phyloP scores from a whole-genome alignment of 2,329 filamentous ascomycete species.

The Cladophialophora carrionii region DNA sequence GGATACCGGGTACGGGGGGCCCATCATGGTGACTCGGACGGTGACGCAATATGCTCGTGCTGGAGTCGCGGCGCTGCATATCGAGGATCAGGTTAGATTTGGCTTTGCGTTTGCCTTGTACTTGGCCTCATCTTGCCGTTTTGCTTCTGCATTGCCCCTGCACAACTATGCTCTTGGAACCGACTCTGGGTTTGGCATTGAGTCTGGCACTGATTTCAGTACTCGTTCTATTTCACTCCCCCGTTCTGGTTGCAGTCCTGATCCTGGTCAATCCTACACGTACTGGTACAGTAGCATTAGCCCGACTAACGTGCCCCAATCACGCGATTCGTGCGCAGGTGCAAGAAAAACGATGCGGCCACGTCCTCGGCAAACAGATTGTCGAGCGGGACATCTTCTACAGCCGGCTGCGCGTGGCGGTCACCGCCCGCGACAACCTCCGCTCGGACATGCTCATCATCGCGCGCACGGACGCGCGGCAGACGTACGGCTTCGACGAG shows the following conservation, averaged over 20 bases:
- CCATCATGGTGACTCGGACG: conserved; percentile 55
- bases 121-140: too few relatives aligned
- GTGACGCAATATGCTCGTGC: conserved; percentile 56
- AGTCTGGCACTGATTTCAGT: too few relatives aligned
- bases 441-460: conserved; percentile 51
- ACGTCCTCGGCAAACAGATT: conserved; percentile 48
- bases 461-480: conserved; percentile 48
- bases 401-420: conserved; percentile 46
- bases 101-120: neutral
- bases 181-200: too few relatives aligned
- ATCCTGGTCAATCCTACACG: neutral
- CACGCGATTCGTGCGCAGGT: conserved; percentile 47
- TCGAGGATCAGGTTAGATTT: conserved; percentile 54
- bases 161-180: too few relatives aligned
- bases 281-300: too few relatives aligned
- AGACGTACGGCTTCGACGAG: conserved; percentile 47
- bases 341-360: conserved; percentile 49
- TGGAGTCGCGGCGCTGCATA: conserved; percentile 60
- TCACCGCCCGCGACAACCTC: conserved; percentile 45
- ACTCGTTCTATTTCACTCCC: too few relatives aligned
- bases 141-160: neutral
- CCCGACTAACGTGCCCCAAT: neutral
- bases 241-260: neutral
- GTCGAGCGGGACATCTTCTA: conserved; percentile 44
- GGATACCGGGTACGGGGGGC: conserved; percentile 58